Evolutionary conservation across 768 basidiomycete species (phyloP), one percentile per base, ranked within the genome.

Genomic region (Leucosporidium creatinivorum): DNA sequence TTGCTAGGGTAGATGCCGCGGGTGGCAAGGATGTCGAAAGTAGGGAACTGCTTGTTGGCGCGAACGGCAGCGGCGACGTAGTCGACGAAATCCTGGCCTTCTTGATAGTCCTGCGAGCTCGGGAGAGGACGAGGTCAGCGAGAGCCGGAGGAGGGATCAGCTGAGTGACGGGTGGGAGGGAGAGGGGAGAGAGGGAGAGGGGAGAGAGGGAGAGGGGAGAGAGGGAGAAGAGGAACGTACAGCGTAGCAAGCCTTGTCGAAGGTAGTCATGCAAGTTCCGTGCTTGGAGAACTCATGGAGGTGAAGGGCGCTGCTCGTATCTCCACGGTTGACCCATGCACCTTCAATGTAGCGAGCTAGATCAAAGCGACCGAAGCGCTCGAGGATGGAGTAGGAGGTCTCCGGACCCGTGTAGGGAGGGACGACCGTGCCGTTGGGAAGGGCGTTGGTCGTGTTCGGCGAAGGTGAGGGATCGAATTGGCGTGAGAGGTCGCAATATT

Each of bases 1-100:
- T 80, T 78, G 25, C 82, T 83, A 18, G 91, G 91, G 4, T 83
- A 84, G 72, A 92, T 91, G 33, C 89, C 89, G n/a, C 82, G 85
- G 25, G 82, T 78, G 19, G 80, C 78, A 50, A 92, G 85, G 84
- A 84, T 89, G 21, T 83, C 80, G 77, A 85, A 89, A 2, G 90
- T 90, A 0, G 89, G 87, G 30, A 91, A 83, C 15, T 81, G 81
- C 84, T 83, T 70, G 69, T 69, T 64, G 23, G 65, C 62, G 15
- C 52, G 28, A 60, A 73, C 61, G 28, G 67, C 44, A 17, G 60
- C 77, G 80, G 69, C 62, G 66, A 77, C 74, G 67, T 67, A 77
- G 68, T 74, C 70, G 44, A 75, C 69, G 28, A 75, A 72, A 23
- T 75, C 77, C 28, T 76, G 74, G 30, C 73, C 52, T 49, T 55